These are phyloP conservation scores for Ganoderma resinaceum DNA, from an alignment of 1,284 basidiomycete genomes.

Conservation along the genomic window DNA sequence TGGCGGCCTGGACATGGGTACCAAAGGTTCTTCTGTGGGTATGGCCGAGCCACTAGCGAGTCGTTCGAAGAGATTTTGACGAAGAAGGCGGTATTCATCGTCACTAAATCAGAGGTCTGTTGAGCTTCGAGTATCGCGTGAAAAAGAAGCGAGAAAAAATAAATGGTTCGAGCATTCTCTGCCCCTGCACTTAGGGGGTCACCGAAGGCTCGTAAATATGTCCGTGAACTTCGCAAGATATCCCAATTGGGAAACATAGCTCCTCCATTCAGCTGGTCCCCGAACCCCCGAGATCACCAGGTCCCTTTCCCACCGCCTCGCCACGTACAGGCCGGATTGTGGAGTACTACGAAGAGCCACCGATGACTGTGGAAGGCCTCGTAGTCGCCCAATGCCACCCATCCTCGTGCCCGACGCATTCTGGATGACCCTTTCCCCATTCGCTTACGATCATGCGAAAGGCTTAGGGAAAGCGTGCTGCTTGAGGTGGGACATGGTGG, in stretches of 20 bases:
- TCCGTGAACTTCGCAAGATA: not conserved
- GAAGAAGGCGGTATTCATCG: conserved; percentile 78
- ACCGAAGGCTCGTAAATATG: not conserved
- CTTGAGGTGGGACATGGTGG: not conserved
- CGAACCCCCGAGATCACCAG: not conserved
- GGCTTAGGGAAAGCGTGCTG: not conserved
- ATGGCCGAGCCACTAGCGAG: conserved; percentile 62
- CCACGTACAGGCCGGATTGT: not conserved
- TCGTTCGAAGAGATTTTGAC: conserved; percentile 79
- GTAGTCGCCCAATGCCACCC: not conserved
- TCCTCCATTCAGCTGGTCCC: not conserved
- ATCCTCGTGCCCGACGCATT: not conserved
- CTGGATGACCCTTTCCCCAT: not conserved
- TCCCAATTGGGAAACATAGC: not conserved
- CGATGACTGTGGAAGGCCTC: not conserved
- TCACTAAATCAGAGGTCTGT: conserved; percentile 54
- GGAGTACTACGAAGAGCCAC: not conserved
- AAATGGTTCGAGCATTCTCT: not conserved
- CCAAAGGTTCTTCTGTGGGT: conserved; percentile 65
- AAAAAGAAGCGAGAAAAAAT: not conserved
- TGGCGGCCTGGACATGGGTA: conserved; percentile 51
- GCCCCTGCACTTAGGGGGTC: not conserved
- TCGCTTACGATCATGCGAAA: not conserved
- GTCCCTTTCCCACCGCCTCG: not conserved
- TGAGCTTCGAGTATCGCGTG: not conserved